phyloP scores from a whole-genome alignment of 2,329 filamentous ascomycete genomes.

The Microcera coccophila region DNA sequence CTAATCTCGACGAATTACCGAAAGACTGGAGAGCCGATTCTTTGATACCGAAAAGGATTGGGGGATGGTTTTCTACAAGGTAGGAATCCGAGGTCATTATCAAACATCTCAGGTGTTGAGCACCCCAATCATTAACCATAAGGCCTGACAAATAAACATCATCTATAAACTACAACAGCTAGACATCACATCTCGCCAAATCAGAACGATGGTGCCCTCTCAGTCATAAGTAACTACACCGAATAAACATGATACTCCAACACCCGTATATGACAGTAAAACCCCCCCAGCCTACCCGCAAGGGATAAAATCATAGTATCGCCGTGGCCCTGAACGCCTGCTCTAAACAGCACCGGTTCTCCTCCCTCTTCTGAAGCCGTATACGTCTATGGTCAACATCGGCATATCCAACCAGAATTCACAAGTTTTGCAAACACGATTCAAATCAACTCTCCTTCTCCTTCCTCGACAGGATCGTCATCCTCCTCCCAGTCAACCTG shows the following conservation, averaged over 20 bases:
- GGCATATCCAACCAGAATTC: not conserved
- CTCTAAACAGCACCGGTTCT: not conserved
- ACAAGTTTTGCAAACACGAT: not conserved
- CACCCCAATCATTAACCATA: too few relatives aligned
- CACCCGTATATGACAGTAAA: not conserved
- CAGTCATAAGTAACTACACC: not conserved
- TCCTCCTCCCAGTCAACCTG: constrained; percentile 61
- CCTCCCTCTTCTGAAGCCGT: not conserved
- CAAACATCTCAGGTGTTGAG: too few relatives aligned
- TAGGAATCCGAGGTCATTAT: too few relatives aligned
- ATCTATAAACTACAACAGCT: too few relatives aligned
- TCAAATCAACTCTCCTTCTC: constrained; percentile 52
- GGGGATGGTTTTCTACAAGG: too few relatives aligned
- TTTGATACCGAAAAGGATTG: too few relatives aligned
- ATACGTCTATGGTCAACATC: not conserved
- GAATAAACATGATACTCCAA: not conserved
- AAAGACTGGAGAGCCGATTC: too few relatives aligned
- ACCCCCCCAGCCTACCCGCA: not conserved
- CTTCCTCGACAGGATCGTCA: constrained; percentile 50
- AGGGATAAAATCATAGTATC: not conserved
- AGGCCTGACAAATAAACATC: too few relatives aligned
- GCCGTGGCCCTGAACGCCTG: not conserved
- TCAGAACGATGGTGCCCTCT: too few relatives aligned
- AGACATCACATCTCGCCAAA: too few relatives aligned
- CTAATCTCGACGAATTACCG: too few relatives aligned